Conservation (phyloP, 1,284 basidiomycete species). For the Coniferiporia sulphurascens region DNA sequence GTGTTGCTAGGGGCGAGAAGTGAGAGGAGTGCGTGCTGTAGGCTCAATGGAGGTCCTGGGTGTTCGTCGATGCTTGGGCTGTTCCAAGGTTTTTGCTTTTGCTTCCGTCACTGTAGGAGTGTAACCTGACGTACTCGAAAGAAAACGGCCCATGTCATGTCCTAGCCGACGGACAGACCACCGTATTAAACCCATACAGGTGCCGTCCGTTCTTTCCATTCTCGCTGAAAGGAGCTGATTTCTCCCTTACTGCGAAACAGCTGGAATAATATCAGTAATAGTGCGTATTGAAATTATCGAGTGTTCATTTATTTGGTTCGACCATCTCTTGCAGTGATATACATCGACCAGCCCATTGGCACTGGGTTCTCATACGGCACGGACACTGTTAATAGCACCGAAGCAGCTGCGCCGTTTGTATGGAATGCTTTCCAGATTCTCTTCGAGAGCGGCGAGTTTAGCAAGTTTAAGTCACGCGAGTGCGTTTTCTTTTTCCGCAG, state of each 20-base stretch:
- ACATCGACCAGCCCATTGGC: conserved; percentile 72
- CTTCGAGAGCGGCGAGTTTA: conserved; percentile 57
- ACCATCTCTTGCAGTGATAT: conserved; percentile 48
- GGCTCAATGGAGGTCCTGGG: conserved; percentile 58
- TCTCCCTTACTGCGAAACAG: conserved; percentile 28
- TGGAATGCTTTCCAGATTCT: conserved; percentile 66
- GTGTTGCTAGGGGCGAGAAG: neutral
- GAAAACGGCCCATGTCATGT: conserved; percentile 61
- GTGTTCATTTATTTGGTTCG: neutral
- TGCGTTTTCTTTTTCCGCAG: conserved; percentile 25
- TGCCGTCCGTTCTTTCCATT: conserved; percentile 19
- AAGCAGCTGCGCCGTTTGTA: conserved; percentile 45
- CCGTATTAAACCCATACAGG: conserved; percentile 52
- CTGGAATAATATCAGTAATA: conserved; percentile 69
- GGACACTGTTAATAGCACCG: conserved; percentile 51
- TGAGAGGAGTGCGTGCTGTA: conserved; percentile 21
- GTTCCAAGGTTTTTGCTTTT: conserved; percentile 44
- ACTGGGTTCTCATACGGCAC: conserved; percentile 62
- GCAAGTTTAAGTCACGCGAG: conserved; percentile 54
- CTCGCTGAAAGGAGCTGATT: conserved; percentile 12
- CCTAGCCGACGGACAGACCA: conserved; percentile 46
- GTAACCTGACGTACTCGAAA: conserved; percentile 24
- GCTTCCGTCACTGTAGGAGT: conserved; percentile 4
- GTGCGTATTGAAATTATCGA: conserved; percentile 29
- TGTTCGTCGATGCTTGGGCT: conserved; percentile 64